Base-by-base conservation (phyloP, 164 flowering plant species). In the Euptelea pleiosperma region DNA sequence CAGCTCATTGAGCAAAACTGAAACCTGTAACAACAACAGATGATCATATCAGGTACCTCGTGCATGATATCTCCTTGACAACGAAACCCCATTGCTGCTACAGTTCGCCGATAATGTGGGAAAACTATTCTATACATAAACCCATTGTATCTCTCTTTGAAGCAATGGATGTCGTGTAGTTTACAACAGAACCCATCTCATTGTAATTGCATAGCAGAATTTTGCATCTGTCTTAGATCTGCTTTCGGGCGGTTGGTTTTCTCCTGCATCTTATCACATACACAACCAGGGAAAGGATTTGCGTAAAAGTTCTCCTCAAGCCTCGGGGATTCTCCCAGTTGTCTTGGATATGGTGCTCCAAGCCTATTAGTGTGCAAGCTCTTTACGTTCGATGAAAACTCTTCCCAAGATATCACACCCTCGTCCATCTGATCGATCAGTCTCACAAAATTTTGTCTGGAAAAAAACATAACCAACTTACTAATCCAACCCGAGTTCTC, bases 271-370 rank as follows among this genome's bases (percentile, higher is more conserved):
- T 56, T 60, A 66, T 70, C 60, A 42, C 96, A 91, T 30, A 86
- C 43, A 65, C 96, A 87, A 15, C 85, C 91, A 10, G 98, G 96
- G 29, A 60, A 71, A 42, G 98, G 98, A 62, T 91, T 89, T 30
- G 93, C 86, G 64, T 80, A 85, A 62, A 91, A 86, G 48, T 76
- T 82, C 72, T 91, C 95, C 72, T 89, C 92, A 5, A 72, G 43
- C 55, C 77, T 82, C 14, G 87, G 87, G 6, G 72, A 46, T 57
- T 78, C 79, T 33, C 86, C 87, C 0, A 66, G 55, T 58, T 48
- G 36, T 64, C 98, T 81, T 11, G 9, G 56, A 52, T 77, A 75
- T 22, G 96, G 95, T 24, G 77, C 82, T 54, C 98, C 98, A 26
- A 77, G 66, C 73, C 92, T 62, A 53, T 79, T 59, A 0, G 52